These are phyloP conservation scores for Pyronema omphalodes DNA, from an alignment of 495 filamentous ascomycete species.

Conservation along the genomic window DNA sequence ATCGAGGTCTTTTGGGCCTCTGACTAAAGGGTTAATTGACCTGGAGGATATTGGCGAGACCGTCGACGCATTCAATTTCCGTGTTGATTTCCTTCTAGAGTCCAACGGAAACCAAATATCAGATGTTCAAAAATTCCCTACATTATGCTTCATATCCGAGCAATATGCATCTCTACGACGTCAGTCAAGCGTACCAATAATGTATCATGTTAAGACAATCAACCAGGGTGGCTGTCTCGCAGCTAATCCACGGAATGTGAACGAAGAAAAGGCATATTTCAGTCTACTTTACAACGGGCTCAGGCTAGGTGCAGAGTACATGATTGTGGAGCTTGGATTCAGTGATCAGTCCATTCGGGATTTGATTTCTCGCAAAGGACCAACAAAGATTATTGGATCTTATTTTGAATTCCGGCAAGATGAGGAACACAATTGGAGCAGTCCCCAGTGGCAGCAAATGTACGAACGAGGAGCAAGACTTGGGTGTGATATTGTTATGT, in stretches of 20 bases:
- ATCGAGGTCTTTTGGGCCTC: not conserved
- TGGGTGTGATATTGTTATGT: slow-evolving; percentile 51
- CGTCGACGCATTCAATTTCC: slow-evolving; percentile 10
- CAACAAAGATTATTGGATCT: slow-evolving; percentile 59
- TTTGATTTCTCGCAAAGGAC: slow-evolving; percentile 40
- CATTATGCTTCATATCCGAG: slow-evolving; percentile 4
- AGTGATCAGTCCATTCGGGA: slow-evolving; percentile 33
- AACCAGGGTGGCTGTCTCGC: slow-evolving; percentile 14
- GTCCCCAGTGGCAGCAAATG: slow-evolving; percentile 28
- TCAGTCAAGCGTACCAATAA: slow-evolving; percentile 19
- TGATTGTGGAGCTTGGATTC: slow-evolving; percentile 46
- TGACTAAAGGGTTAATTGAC: not conserved
- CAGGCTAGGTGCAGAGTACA: slow-evolving; percentile 55
- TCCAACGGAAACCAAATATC: not conserved
- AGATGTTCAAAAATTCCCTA: not conserved
- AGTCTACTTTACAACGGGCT: slow-evolving; percentile 48
- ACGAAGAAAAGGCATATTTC: slow-evolving; percentile 34
- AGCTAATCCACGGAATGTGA: slow-evolving; percentile 16
- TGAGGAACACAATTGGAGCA: slow-evolving; percentile 40
- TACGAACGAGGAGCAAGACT: slow-evolving; percentile 34
- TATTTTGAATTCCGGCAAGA: slow-evolving; percentile 34
- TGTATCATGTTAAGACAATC: slow-evolving; percentile 30
- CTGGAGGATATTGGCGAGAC: slow-evolving; percentile 10
- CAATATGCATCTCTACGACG: slow-evolving; percentile 10
- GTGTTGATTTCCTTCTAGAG: slow-evolving; percentile 7